These are phyloP conservation scores for Boletus sp. DNA, from an alignment of 768 basidiomycete species.

Conservation along the genomic window DNA sequence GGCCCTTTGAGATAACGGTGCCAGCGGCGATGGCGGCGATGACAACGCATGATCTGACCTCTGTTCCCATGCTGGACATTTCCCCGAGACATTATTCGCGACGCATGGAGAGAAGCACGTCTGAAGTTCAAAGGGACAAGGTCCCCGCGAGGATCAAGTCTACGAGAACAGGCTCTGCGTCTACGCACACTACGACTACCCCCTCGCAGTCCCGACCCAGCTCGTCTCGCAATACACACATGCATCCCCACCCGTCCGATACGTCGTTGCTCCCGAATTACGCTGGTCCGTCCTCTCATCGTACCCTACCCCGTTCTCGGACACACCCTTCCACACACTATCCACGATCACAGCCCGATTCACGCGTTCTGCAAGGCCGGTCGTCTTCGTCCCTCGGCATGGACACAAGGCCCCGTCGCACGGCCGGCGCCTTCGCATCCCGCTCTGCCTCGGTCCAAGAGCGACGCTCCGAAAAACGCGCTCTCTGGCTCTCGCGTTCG, in stretches of 20 bases:
- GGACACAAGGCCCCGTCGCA: neutral
- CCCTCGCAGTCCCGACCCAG: neutral
- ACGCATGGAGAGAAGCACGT: neutral
- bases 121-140: neutral
- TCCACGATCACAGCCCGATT: neutral
- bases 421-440: neutral
- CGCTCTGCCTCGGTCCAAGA: conserved; percentile 4
- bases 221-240: neutral
- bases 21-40: conserved; percentile 8
- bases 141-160: neutral
- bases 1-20: conserved; percentile 19
- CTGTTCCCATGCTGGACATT: neutral
- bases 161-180: neutral
- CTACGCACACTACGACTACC: neutral
- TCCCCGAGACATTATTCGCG: conserved; percentile 1
- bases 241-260: conserved; percentile 3
- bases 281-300: neutral
- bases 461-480: conserved; percentile 12
- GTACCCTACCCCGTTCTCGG: neutral
- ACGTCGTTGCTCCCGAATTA: neutral
- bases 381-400: neutral
- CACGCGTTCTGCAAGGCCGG: neutral
- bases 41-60: neutral
- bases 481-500: conserved; percentile 19
- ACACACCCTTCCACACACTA: neutral